Evolutionary conservation across 768 basidiomycete genomes (phyloP).

Genomic region (Mrakia gelida): DNA sequence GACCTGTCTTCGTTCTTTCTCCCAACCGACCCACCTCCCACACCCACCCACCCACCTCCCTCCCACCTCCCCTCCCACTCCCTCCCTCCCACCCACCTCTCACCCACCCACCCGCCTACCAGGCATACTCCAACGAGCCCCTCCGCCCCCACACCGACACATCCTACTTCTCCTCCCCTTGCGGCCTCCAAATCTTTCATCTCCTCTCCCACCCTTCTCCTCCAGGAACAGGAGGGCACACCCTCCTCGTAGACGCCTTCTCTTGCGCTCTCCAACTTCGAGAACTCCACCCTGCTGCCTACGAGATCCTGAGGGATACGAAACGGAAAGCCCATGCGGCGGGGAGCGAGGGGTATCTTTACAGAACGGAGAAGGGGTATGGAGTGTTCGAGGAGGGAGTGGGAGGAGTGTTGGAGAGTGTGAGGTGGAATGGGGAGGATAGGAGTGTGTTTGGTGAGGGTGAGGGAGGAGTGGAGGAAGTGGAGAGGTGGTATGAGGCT

Average conservation of each 20-base stretch:
- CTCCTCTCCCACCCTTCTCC: conserved; percentile 61
- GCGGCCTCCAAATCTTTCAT: conserved; percentile 94
- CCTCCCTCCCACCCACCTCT: too few species aligned
- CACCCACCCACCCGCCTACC: too few species aligned
- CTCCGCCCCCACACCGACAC: conserved; percentile 80
- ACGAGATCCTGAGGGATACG: conserved; percentile 62
- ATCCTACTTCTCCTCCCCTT: conserved; percentile 80
- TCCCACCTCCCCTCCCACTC: too few species aligned
- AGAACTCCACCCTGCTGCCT: conserved; percentile 65
- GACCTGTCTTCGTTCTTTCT: not conserved
- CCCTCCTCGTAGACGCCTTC: conserved; percentile 93
- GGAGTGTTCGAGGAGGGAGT: conserved; percentile 62
- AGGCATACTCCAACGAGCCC: conserved; percentile 80
- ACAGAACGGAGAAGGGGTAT: conserved; percentile 50
- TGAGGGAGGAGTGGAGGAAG: conserved; percentile 45
- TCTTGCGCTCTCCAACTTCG: conserved; percentile 77
- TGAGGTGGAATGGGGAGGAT: conserved; percentile 94
- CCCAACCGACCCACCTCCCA: too few species aligned
- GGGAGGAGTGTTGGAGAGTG: conserved; percentile 63
- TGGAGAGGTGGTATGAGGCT: conserved; percentile 84
- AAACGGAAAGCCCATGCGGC: conserved; percentile 81
- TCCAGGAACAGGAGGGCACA: conserved; percentile 75
- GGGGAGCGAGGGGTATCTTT: conserved; percentile 56
- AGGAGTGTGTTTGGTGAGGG: conserved; percentile 61
- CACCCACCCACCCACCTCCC: too few species aligned